Conservation (phyloP, 495 filamentous ascomycete species). For the Neurospora cerealis region DNA sequence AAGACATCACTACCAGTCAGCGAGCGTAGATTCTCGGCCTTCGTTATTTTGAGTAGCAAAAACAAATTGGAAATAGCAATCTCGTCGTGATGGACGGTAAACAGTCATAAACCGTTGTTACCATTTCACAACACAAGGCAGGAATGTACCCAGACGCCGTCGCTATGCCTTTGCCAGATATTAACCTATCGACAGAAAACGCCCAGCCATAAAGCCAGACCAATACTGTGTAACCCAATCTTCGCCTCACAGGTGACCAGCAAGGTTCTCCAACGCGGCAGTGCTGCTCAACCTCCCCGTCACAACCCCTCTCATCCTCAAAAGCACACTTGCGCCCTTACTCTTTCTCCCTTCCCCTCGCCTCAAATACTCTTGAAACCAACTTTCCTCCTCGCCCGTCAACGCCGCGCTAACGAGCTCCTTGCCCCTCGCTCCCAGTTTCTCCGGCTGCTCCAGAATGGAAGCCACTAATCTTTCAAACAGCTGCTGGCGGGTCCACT, state of each 20-base stretch:
- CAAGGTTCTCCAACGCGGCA: neutral
- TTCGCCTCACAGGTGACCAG: neutral
- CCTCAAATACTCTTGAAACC: conserved; percentile 57
- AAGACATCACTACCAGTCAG: neutral
- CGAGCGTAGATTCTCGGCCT: too few relatives aligned
- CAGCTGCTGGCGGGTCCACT: conserved; percentile 46
- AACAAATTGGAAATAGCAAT: neutral
- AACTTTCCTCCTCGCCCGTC: conserved; percentile 54
- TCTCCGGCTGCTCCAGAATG: conserved; percentile 40
- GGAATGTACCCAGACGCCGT: neutral
- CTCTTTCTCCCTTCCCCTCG: conserved; percentile 51
- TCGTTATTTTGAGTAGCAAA: neutral
- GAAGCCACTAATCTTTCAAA: conserved; percentile 59
- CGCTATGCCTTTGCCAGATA: neutral
- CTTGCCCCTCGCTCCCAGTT: conserved; percentile 41
- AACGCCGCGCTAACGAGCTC: conserved; percentile 66
- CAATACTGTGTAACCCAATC: neutral
- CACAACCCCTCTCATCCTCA: conserved; percentile 54
- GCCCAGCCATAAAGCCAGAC: neutral
- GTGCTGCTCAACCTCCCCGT: conserved; percentile 11
- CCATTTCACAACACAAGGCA: neutral
- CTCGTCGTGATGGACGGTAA: neutral
- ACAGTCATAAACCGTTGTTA: neutral
- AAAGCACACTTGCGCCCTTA: conserved; percentile 54
- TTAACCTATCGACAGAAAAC: neutral